Conservation (phyloP, 176 grass and related monocot genomes). For the Leersia perrieri region DNA sequence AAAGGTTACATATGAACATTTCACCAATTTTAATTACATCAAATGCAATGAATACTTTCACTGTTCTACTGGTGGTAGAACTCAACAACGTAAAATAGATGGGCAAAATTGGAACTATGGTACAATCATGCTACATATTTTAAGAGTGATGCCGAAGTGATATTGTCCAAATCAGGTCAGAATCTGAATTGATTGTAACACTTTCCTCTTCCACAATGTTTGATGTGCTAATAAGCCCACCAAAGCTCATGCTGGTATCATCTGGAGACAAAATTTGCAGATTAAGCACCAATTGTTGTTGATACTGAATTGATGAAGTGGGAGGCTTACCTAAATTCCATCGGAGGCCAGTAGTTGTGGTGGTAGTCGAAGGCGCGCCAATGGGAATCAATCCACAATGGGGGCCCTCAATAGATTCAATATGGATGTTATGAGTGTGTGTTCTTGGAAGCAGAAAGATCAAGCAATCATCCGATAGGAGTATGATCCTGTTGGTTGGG, state of each 20-base stretch:
- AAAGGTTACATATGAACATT: neutral
- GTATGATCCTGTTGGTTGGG: constrained; percentile 51
- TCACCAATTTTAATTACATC: neutral
- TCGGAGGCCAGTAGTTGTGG: constrained; percentile 67
- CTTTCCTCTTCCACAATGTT: constrained; percentile 60
- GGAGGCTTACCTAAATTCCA: constrained; percentile 72
- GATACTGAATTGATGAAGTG: neutral
- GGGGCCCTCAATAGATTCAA: constrained; percentile 57
- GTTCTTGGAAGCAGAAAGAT: constrained; percentile 69
- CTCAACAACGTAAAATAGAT: neutral
- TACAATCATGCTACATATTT: neutral
- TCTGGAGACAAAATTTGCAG: constrained; percentile 30
- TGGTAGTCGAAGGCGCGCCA: constrained; percentile 49
- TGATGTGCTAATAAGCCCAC: constrained; percentile 74
- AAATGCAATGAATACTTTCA: neutral
- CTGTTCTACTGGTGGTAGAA: neutral
- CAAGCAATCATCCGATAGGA: constrained; percentile 70
- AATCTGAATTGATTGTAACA: constrained; percentile 56
- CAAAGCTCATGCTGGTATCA: constrained; percentile 60
- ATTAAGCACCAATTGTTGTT: constrained; percentile 5
- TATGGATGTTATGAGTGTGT: constrained; percentile 51
- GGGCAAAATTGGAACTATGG: constrained; percentile 19
- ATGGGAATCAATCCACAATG: constrained; percentile 75
- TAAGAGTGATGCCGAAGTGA: constrained; percentile 45
- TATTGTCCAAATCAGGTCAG: constrained; percentile 86